phyloP scores from a whole-genome alignment of 805 yeast genomes.

The Saccharomyces kudriavzevii region DNA sequence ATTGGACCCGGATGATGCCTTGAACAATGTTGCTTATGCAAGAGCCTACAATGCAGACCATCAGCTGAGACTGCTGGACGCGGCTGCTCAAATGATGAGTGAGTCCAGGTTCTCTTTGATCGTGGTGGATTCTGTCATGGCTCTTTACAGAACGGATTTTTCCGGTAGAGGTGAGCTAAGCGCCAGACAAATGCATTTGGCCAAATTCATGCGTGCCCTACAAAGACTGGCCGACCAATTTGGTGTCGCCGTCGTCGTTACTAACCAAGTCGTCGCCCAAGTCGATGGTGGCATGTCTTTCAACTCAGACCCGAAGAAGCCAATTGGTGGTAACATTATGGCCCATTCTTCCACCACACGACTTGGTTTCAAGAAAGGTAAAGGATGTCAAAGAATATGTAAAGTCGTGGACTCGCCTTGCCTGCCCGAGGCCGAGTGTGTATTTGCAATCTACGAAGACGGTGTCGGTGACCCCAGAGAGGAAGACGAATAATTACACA shows the following conservation, averaged over 20 bases:
- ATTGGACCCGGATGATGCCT: conserved; percentile 84
- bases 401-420: conserved; percentile 95
- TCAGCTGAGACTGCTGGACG: conserved; percentile 74
- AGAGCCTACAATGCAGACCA: conserved; percentile 97
- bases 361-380: conserved; percentile 80
- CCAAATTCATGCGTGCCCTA: conserved; percentile 81
- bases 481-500: conserved; percentile 43
- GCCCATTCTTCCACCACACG: conserved; percentile 96
- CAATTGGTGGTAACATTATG: conserved; percentile 95
- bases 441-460: conserved; percentile 91
- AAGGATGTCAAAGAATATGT: conserved; percentile 87
- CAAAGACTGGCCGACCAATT: conserved; percentile 95
- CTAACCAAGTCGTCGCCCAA: conserved; percentile 96
- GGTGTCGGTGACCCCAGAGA: conserved; percentile 94
- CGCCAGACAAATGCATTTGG: conserved; percentile 91
- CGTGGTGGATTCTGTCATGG: conserved; percentile 97
- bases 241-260: conserved; percentile 92
- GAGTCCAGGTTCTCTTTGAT: conserved; percentile 83
- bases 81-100: conserved; percentile 94
- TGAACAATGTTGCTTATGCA: conserved; percentile 95
- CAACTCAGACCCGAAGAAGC: conserved; percentile 96
- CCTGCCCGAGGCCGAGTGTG: conserved; percentile 89
- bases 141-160: conserved; percentile 88
- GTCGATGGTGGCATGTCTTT: conserved; percentile 79
- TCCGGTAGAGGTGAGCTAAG: conserved; percentile 93